Percentiles rank a stretch among this genome's conserved stretches.
These are phyloP conservation scores for Lagenidium giganteum DNA, from an alignment of 352 stramenopile species.

Conservation along the genomic window DNA sequence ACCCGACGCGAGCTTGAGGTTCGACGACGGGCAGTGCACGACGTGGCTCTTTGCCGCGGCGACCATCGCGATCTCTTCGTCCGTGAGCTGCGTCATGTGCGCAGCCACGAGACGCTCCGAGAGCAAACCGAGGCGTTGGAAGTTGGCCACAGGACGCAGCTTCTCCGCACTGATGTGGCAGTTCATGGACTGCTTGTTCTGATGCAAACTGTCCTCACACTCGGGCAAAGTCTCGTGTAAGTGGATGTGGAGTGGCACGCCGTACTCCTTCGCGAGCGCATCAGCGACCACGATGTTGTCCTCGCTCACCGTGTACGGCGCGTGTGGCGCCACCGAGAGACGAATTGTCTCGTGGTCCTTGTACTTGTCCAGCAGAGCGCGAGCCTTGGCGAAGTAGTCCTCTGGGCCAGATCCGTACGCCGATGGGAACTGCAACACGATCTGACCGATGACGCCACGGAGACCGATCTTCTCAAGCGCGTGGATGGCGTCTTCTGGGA, in stretches of 20 bases:
- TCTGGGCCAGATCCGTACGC: conserved; percentile 46
- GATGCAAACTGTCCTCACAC: conserved; percentile 67
- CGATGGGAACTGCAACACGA: conserved; percentile 74
- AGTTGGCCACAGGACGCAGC: conserved; percentile 73
- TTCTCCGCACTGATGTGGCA: conserved; percentile 77
- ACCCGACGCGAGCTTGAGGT: conserved; percentile 86
- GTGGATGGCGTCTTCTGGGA: conserved; percentile 42
- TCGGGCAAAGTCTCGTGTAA: conserved; percentile 83
- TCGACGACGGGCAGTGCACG: conserved; percentile 87
- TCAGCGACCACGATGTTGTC: conserved; percentile 52
- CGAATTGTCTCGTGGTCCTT: conserved; percentile 55
- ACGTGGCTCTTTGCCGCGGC: conserved; percentile 50
- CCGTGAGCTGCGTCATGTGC: conserved; percentile 85
- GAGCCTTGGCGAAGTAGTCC: conserved; percentile 76
- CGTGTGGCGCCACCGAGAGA: conserved; percentile 75
- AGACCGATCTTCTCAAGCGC: conserved; percentile 67
- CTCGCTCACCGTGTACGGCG: conserved; percentile 83
- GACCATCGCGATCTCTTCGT: conserved; percentile 73
- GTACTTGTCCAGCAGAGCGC: conserved; percentile 59
- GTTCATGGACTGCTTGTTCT: conserved; percentile 63
- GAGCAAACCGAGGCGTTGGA: conserved; percentile 74
- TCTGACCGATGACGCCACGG: conserved; percentile 57
- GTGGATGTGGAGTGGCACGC: conserved; percentile 78
- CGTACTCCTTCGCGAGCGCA: conserved; percentile 48
- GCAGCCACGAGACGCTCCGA: conserved; percentile 61